Base-by-base conservation (phyloP, 1,139 yeast genomes). In the Pichia cactophila region DNA sequence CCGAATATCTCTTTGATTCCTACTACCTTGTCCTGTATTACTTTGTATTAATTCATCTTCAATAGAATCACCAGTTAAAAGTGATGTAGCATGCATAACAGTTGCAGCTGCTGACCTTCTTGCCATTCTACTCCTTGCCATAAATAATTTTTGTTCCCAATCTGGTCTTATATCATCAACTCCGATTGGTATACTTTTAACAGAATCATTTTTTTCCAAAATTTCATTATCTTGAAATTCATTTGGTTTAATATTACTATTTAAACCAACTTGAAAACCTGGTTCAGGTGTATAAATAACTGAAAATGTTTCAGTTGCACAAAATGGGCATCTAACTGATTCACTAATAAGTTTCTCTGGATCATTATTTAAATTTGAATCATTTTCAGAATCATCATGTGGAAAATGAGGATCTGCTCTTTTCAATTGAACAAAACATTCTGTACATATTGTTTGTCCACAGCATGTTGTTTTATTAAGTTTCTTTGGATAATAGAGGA, bases 391-490 rank as follows among this genome's bases (percentile, higher is more conserved):
- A 47, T 67, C 71, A 54, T 85, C 94, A 62, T 87, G 95, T 0
- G 97, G 96, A 36, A 90, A 87, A 66, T 90, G 97, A 0, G 98
- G 97, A n/a, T 88, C 95, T 29, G 85, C 73, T 52, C 98, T 75
- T 65, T 86, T 89, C 63, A 92, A 89, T 65, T 90, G 97, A 9
- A 90, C 97, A 75, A 92, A 92, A 65, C 98, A 92, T 67, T 92
- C 98, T 1, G 96, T 78, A 67, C 98, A 92, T 26, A 92, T 89
- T 2, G 95, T 92, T 65, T 92, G 97, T 46, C 80, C 77, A 64
- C 98, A 92, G 66, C 98, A 92, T 44, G 95, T 73, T n/a, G 96
- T 84, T 47, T 77, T 66, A 68, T 92, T 92, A 57, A 90, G 69
- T 60, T 81, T 80, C 44, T 76, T 74, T 1, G 98, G 98, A 63